These are phyloP conservation scores for Spergularia bocconei DNA, from an alignment of 148 eudicot genomes.

Conservation along the genomic window DNA sequence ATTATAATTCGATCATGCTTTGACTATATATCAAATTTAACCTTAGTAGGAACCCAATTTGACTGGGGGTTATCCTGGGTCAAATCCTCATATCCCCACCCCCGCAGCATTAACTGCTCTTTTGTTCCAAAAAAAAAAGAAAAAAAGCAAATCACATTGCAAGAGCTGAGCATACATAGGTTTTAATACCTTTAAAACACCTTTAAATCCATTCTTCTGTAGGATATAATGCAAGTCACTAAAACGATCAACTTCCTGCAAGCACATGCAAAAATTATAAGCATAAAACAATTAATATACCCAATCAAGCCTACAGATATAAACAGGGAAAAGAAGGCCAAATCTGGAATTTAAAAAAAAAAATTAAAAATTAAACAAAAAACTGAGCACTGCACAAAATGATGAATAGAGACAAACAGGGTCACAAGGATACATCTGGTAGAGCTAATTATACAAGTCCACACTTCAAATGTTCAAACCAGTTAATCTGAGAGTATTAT, in stretches of 20 bases:
- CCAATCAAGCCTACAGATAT: background rate
- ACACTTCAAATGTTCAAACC: background rate
- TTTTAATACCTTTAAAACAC: conserved; percentile 60
- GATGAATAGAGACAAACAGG: background rate
- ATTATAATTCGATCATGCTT: conserved; percentile 12
- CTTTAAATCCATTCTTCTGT: conserved; percentile 57
- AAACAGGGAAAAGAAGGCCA: background rate
- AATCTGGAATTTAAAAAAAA: background rate
- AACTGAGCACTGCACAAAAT: background rate
- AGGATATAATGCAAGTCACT: conserved; percentile 54
- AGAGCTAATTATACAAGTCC: background rate
- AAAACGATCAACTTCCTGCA: conserved; percentile 86
- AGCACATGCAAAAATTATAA: conserved; percentile 14
- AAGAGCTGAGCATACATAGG: background rate
- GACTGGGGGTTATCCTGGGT: no score
- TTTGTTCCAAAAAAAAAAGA: no score
- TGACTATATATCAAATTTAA: conserved; percentile 1
- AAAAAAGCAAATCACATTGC: conserved; percentile 1
- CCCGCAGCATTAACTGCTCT: no score
- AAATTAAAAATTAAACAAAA: no score
- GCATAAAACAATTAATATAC: conserved; percentile 10
- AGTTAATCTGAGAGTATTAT: background rate
- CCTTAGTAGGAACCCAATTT: no score
- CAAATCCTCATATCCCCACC: no score
- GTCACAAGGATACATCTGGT: background rate